Evolutionary conservation across 75 land plant genomes (phyloP), one percentile per base, ranked within the genome.

Genomic region (Sequoia sempervirens): DNA sequence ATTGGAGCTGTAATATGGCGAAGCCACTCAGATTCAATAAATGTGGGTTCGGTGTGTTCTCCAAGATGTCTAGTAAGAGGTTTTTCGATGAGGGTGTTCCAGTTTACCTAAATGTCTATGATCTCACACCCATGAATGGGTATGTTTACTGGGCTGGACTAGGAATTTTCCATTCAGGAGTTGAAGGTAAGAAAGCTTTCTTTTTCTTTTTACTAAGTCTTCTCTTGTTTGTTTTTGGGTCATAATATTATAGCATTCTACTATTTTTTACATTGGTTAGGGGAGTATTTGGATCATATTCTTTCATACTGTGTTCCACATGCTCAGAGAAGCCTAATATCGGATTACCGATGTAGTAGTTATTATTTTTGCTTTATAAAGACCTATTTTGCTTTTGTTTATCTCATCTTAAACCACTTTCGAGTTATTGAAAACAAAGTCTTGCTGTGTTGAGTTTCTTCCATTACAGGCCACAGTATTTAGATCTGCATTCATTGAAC

Each of bases 121-220:
- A 95, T 81, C 80, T 95, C 70, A 91, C 97, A 23, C 91, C 92
- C 43, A 88, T 95, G 86, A 95, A 95, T 87, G 95, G 95, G 28
- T 95, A 95, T 83, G 83, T 94, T 37, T 94, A 95, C 50, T 95
- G 97, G 97, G 94, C 88, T 47, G 97, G 97, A 43, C 88, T 95
- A 61, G 97, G 97, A 17, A 88, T 95, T 43, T 95, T 93, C 82
- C 97, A 95, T 79, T 92, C 97, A 58, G 97, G 96, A 61, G 92
- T 95, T 36, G 97, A 95, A 94, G 97, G 96, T 94, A 47, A 30
- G 53, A 26, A 23, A 4, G n/a, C 66, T 23, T 58, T 58, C n/a
- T 23, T 23, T 23, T 61, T 26, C 26, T 26, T 26, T 61, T 61
- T 56, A 13, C 15, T 1, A 4, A 56, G 6, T 4, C 18, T 56